phyloP scores from a whole-genome alignment of 2,329 filamentous ascomycete species.

The Cercospora zeina region DNA sequence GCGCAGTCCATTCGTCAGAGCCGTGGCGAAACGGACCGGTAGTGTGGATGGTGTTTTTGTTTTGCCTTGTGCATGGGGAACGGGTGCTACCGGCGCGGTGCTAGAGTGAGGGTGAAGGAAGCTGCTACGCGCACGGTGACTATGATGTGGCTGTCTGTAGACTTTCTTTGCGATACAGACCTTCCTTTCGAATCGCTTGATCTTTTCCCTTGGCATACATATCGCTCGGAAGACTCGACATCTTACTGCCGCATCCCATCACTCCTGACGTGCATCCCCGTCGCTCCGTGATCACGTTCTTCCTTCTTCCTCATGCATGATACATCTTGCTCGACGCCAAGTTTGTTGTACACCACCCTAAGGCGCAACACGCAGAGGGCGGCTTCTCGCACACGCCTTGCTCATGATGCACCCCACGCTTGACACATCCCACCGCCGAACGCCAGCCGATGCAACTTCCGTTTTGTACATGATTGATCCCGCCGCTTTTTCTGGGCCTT shows the following conservation, averaged over 20 bases:
- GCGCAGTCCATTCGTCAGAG: background rate
- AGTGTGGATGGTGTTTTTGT: background rate
- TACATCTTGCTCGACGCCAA: background rate
- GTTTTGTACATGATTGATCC: constrained; percentile 9
- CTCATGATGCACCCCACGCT: background rate
- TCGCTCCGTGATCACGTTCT: background rate
- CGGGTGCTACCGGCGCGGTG: background rate
- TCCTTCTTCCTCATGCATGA: background rate
- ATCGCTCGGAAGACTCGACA: background rate
- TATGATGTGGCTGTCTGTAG: background rate
- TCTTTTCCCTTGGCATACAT: background rate
- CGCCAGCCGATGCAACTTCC: constrained; percentile 10
- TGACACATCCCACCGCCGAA: background rate
- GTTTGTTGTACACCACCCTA: background rate
- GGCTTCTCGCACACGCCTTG: background rate
- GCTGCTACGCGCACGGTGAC: background rate
- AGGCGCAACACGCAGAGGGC: background rate
- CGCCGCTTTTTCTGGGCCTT: background rate
- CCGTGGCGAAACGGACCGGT: background rate
- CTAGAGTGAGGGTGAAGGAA: background rate
- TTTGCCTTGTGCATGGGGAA: background rate
- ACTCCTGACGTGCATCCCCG: background rate
- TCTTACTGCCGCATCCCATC: background rate
- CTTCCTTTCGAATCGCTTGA: background rate
- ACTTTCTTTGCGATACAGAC: background rate